Evolutionary conservation across 257 asterid species (phyloP), one percentile per base, ranked within the genome.

Genomic region (Solanum ahanhuiri): DNA sequence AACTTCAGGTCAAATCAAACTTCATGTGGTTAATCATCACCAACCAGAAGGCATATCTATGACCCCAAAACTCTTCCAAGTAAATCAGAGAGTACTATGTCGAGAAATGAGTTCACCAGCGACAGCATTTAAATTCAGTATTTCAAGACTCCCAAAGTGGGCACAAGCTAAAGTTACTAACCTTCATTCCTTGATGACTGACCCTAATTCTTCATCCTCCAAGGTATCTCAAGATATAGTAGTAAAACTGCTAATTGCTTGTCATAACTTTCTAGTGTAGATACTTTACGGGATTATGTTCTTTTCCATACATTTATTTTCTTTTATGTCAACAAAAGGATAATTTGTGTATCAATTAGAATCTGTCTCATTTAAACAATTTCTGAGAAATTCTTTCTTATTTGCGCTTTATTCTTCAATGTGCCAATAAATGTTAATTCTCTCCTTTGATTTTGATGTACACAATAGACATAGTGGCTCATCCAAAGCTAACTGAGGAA

Each of bases 71-170:
- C 64, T 72, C 73, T 79, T 39, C 51, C 85, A 86, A 86, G 69
- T 58, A 54, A 75, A 28, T 25, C 88, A 87, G 39, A 79, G 87
- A 84, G 84, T 87, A 79, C 57, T 87, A 48, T 76, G 66, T 81
- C 88, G 86, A 54, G 91, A 85, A 41, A 39, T 85, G 35, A 86
- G 41, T 85, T 58, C 85, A 33, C 88, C 88, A 33, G 88, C 41
- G 54, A 83, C 91, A 79, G 90, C 88, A 81, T 93, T 94, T 86
- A 87, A 86, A 85, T 93, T 94, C 89, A 94, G 96, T 87, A 67
- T 93, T 85, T 94, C 98, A 71, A 91, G 91, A 86, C 95, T 94
- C 88, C 98, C 96, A 39, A 90, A 91, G 35, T 93, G 98, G 98
- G 98, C 98, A 51, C 91, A 60, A 57, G 83, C 86, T 43, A 91